phyloP scores from a whole-genome alignment of 2,329 filamentous ascomycete genomes.

The Diaporthe amygdali region DNA sequence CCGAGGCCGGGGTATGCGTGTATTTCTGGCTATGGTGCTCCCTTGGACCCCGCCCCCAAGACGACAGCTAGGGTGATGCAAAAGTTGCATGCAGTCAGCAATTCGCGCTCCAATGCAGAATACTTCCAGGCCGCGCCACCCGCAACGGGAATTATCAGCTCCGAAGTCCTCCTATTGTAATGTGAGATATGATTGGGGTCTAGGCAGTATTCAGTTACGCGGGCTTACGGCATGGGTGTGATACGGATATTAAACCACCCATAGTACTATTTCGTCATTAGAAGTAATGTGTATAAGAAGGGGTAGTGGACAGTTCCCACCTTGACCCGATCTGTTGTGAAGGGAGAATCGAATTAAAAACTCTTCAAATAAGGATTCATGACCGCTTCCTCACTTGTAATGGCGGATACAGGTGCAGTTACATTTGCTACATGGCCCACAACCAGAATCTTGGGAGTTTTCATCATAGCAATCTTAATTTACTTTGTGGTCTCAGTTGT shows the following conservation, averaged over 20 bases:
- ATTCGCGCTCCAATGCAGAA: neutral
- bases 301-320: neutral
- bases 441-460: neutral
- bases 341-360: too few relatives aligned
- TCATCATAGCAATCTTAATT: neutral
- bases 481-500: neutral
- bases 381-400: too few relatives aligned
- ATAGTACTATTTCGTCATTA: neutral
- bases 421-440: neutral
- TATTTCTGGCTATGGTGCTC: neutral
- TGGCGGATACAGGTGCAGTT: neutral
- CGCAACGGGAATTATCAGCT: neutral
- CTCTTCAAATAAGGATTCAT: neutral
- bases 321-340: neutral
- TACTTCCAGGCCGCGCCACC: neutral
- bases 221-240: neutral
- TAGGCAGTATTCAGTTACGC: neutral
- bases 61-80: neutral
- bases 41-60: neutral
- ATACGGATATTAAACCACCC: neutral
- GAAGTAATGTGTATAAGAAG: neutral
- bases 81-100: neutral
- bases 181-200: neutral
- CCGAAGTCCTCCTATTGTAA: neutral
- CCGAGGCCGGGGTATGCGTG: neutral